phyloP scores from a whole-genome alignment of 257 asterid species.

The Plantago ovata region DNA sequence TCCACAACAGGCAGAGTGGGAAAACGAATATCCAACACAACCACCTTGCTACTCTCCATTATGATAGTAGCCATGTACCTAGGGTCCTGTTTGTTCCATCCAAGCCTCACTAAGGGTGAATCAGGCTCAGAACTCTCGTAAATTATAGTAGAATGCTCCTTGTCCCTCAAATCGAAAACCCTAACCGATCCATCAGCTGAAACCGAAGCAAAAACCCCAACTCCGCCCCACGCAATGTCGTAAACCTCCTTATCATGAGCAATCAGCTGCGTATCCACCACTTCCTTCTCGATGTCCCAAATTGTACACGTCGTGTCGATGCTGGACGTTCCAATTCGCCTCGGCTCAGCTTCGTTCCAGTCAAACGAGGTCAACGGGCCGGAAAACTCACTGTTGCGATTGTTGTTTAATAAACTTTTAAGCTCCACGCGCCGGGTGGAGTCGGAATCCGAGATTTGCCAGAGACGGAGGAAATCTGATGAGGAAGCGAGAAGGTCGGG shows the following conservation, averaged over 20 bases:
- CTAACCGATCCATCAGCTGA: slow-evolving; percentile 97
- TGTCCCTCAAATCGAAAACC: slow-evolving; percentile 92
- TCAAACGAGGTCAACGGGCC: slow-evolving; percentile 92
- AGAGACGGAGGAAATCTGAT: slow-evolving; percentile 84
- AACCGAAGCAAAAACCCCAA: slow-evolving; percentile 92
- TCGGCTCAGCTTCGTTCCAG: slow-evolving; percentile 98
- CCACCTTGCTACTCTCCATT: slow-evolving; percentile 92
- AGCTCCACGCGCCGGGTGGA: slow-evolving; percentile 58
- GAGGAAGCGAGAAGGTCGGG: slow-evolving; percentile 90
- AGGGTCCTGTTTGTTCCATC: slow-evolving; percentile 98
- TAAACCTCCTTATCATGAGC: slow-evolving; percentile 99
- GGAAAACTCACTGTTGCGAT: slow-evolving; percentile 83
- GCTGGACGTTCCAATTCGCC: slow-evolving; percentile 90
- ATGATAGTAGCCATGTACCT: slow-evolving; percentile 97
- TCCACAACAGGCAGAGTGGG: slow-evolving; percentile 93
- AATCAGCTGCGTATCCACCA: slow-evolving; percentile 90
- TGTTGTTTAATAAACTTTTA: slow-evolving; percentile 61
- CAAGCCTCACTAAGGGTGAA: slow-evolving; percentile 85
- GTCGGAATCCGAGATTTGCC: slow-evolving; percentile 65
- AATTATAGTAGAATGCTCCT: slow-evolving; percentile 94
- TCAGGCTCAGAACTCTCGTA: slow-evolving; percentile 97
- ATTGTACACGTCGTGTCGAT: slow-evolving; percentile 93
- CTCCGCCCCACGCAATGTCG: slow-evolving; percentile 99
- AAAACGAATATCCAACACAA: slow-evolving; percentile 83
- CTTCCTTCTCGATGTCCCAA: slow-evolving; percentile 94